Evolutionary conservation across 2,329 filamentous ascomycete genomes (phyloP), one percentile per base, ranked within the genome.

Genomic region (Plectosphaerella cucumerina): DNA sequence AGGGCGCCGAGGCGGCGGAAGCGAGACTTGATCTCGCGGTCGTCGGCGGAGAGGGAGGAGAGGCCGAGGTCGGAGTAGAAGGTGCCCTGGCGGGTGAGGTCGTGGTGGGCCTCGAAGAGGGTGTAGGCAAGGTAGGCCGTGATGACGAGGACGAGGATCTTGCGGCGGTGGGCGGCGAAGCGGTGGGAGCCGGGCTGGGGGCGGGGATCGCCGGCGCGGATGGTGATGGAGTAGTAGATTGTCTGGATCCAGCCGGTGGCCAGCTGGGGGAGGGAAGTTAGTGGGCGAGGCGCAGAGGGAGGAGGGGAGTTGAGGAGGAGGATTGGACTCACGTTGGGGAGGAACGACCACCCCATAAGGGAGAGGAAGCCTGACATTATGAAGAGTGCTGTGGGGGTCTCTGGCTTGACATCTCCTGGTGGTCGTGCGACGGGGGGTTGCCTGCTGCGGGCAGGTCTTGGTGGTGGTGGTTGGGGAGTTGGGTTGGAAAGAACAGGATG

Each of bases 91-190:
- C 78, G 74, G 56, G 83, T 86, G 23, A 96, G 78, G 56, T 90
- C 84, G 73, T 89, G 84, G 76, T 96, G 89, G 62, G 90, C 87
- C 72, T 97, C 93, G 73, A 92, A 94, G 61, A 97, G 84, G 44
- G 91, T 96, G 76, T 96, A 97, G 57, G 87, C 71, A 35, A 97
- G 88, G 72, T 97, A 99, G 54, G 82, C 72, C 46, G 86, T 76
- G 47, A 97, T 86, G 62, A 97, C 89, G 59, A 86, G 75, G 64
- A 93, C 86, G 66, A 94, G 85, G 65, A 97, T 93, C 60, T 84
- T 82, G 52, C 88, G 87, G 53, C 90, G 86, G 73, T 97, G 89
- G 51, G 80, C 77, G 56, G 79, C 76, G 66, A 82, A 89, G 58
- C 84, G 84, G 2, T 84, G 77, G n/a, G 80, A 76, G 67, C 89